Percentiles rank a stretch among this genome's conserved stretches.
phyloP scores from a whole-genome alignment of 192 early-diverging fungal species.

The Podila horticola region DNA sequence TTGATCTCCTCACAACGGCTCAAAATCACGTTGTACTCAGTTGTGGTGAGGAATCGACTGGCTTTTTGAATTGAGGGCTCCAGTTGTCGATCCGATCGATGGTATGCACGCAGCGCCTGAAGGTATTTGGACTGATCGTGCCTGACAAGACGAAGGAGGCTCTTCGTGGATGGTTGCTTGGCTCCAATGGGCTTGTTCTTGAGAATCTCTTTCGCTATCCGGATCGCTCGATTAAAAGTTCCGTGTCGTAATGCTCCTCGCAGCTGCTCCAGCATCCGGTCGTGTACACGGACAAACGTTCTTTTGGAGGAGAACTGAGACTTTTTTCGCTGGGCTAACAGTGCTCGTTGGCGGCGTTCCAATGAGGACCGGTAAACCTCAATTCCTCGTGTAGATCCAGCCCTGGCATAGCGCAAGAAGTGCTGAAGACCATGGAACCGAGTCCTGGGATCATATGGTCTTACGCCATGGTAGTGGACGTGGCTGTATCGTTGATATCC shows the following conservation, averaged over 20 bases:
- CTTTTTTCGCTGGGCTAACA: background rate
- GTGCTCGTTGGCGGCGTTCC: background rate
- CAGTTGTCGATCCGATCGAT: background rate
- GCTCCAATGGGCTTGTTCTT: conserved; percentile 2
- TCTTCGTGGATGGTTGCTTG: conserved; percentile 1
- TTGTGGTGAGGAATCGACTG: conserved; percentile 5
- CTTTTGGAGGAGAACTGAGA: background rate
- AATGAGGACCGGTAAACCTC: background rate
- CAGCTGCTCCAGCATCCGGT: background rate
- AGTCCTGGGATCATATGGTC: background rate
- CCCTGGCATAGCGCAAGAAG: conserved; percentile 9
- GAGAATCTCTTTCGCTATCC: conserved; percentile 14
- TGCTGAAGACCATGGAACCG: conserved; percentile 32
- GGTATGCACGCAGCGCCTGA: background rate
- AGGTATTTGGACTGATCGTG: background rate
- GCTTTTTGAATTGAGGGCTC: background rate
- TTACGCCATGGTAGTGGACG: conserved; percentile 21
- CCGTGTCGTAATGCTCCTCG: background rate
- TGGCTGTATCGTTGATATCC: conserved; percentile 13
- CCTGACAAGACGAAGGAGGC: background rate
- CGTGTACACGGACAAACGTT: background rate
- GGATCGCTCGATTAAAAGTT: background rate
- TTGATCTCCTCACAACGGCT: conserved; percentile 10
- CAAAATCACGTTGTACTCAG: conserved; percentile 33
- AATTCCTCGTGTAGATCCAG: conserved; percentile 2